Conservation (phyloP, 1,139 yeast genomes). For the Lodderomyces margitis region DNA sequence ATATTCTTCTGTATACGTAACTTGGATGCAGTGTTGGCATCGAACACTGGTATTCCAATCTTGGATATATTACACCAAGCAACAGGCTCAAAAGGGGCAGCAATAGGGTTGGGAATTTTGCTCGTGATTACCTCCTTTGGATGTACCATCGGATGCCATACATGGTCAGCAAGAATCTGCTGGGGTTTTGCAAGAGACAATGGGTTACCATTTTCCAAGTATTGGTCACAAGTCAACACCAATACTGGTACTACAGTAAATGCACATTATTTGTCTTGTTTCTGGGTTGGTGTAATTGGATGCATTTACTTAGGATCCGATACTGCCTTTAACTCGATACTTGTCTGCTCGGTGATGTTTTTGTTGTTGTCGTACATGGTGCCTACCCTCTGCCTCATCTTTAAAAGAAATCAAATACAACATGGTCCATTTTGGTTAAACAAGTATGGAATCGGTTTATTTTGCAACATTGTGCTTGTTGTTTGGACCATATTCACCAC, state of each 20-base stretch:
- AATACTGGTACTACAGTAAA: constrained; percentile 35
- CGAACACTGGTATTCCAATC: constrained; percentile 61
- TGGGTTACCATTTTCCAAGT: constrained; percentile 39
- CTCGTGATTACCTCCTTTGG: constrained; percentile 64
- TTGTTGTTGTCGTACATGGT: constrained; percentile 35
- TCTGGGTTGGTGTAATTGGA: constrained; percentile 37
- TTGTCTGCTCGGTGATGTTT: constrained; percentile 36
- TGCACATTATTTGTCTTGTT: constrained; percentile 37
- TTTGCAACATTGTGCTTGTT: constrained; percentile 23
- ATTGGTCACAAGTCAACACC: constrained; percentile 31
- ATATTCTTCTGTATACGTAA: constrained; percentile 62
- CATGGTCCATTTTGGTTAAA: constrained; percentile 54
- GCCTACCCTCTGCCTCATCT: constrained; percentile 31
- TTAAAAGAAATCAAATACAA: constrained; percentile 34
- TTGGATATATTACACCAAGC: constrained; percentile 63
- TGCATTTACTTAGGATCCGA: constrained; percentile 43
- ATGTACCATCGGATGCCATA: constrained; percentile 68
- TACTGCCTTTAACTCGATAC: constrained; percentile 42
- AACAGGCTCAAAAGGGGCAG: constrained; percentile 52
- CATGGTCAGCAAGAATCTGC: constrained; percentile 73
- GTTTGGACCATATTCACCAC: constrained; percentile 42
- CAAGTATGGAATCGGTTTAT: constrained; percentile 21
- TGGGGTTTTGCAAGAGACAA: constrained; percentile 78
- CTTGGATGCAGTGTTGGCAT: constrained; percentile 43
- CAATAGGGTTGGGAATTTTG: constrained; percentile 56